Evolutionary conservation across 192 early-diverging fungal genomes (phyloP).

Genomic region (Backusella tuberculispora): DNA sequence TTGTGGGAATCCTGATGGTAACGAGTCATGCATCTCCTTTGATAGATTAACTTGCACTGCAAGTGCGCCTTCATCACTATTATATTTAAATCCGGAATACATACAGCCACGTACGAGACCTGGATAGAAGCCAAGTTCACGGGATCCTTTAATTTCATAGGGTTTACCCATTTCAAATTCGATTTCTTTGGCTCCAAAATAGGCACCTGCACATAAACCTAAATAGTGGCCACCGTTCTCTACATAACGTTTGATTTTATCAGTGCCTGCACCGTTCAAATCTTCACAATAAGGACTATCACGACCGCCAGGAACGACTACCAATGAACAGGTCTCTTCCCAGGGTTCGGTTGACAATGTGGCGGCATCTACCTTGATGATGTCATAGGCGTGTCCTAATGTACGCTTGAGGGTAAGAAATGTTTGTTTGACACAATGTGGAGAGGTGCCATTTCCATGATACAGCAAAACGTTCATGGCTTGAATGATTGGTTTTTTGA

Average conservation of each 20-base stretch:
- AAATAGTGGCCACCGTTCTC: conserved; percentile 81
- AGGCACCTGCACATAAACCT: conserved; percentile 92
- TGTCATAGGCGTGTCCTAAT: conserved; percentile 84
- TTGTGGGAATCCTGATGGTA: not conserved
- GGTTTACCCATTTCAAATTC: conserved; percentile 77
- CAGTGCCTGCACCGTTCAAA: conserved; percentile 67
- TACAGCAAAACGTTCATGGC: conserved; percentile 86
- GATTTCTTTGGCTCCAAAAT: conserved; percentile 72
- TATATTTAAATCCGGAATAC: conserved; percentile 85
- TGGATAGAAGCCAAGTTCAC: conserved; percentile 74
- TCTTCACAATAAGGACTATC: conserved; percentile 81
- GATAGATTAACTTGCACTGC: conserved; percentile 59
- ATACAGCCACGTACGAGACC: conserved; percentile 75
- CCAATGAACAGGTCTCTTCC: conserved; percentile 81
- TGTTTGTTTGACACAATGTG: conserved; percentile 63
- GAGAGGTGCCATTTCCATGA: conserved; percentile 75
- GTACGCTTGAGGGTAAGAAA: conserved; percentile 71
- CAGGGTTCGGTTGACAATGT: conserved; percentile 81
- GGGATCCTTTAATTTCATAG: conserved; percentile 62
- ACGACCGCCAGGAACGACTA: conserved; percentile 91
- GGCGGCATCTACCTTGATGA: conserved; percentile 80
- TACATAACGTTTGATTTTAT: conserved; percentile 69
- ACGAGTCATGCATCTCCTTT: conserved; percentile 6
- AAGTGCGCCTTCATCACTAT: conserved; percentile 73
- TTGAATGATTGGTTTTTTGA: not conserved